Conservation (phyloP, 257 asterid species). For the Ballota nigra region DNA sequence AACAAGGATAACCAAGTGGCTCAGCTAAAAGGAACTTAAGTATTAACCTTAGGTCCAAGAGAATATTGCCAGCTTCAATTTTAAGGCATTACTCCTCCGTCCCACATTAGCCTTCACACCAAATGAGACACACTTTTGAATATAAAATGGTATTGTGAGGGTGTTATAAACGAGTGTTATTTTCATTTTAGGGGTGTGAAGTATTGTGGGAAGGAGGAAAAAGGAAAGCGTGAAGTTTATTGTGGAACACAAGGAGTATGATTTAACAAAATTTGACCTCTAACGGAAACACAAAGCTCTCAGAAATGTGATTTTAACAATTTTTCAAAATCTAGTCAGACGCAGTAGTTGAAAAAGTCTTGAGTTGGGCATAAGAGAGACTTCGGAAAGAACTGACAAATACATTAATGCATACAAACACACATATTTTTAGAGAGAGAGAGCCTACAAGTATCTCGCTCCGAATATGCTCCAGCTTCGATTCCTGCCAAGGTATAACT, state of each 20-base stretch:
- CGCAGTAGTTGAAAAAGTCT: background rate
- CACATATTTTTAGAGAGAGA: conserved; percentile 6
- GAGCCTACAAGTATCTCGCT: conserved; percentile 62
- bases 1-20: background rate
- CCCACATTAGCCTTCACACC: too few species aligned
- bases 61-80: background rate
- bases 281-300: background rate
- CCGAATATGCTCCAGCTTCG: conserved; percentile 64
- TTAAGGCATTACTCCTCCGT: background rate
- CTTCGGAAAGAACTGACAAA: background rate
- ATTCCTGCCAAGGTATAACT: conserved; percentile 58
- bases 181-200: too few species aligned
- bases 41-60: background rate
- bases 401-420: background rate
- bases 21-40: background rate
- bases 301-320: background rate
- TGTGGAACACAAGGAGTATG: too few species aligned
- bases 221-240: too few species aligned
- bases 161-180: too few species aligned
- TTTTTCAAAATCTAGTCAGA: background rate
- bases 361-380: background rate
- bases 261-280: background rate
- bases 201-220: too few species aligned
- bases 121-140: too few species aligned
- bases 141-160: too few species aligned